Evolutionary conservation across 352 stramenopile genomes (phyloP).

Genomic region (Phytophthora crassamura): DNA sequence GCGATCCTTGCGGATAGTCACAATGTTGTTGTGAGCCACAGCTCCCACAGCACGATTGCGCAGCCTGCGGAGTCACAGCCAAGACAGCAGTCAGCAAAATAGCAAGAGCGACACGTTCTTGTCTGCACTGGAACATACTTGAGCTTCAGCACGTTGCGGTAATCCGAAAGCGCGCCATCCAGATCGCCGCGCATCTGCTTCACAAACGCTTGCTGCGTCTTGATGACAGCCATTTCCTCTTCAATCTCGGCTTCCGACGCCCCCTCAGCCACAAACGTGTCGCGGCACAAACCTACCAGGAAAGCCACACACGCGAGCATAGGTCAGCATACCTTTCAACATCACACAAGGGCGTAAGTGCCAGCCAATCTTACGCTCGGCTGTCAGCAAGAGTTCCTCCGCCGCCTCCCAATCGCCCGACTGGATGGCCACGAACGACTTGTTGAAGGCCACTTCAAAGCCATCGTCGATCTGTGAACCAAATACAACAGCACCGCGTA

Average conservation of each 20-base stretch:
- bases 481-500: constrained; percentile 3
- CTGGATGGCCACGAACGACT: constrained; percentile 83
- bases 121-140: constrained; percentile 51
- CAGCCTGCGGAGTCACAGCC: constrained; percentile 41
- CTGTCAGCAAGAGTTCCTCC: constrained; percentile 53
- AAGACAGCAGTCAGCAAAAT: constrained; percentile 12
- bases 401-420: constrained; percentile 59
- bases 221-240: constrained; percentile 76
- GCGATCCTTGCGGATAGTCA: constrained; percentile 77
- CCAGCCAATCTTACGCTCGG: constrained; percentile 56
- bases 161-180: constrained; percentile 73
- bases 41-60: constrained; percentile 67
- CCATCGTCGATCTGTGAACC: constrained; percentile 65
- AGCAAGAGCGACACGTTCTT: neutral
- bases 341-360: neutral
- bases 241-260: constrained; percentile 66
- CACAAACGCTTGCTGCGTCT: constrained; percentile 77
- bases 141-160: constrained; percentile 81
- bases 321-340: neutral
- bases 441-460: constrained; percentile 88
- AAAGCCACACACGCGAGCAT: constrained; percentile 6
- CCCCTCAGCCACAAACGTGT: constrained; percentile 62
- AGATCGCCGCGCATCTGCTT: constrained; percentile 80
- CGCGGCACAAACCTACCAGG: constrained; percentile 67
- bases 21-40: constrained; percentile 85